These are phyloP conservation scores for Cordyceps javanica DNA, from an alignment of 2,329 filamentous ascomycete genomes.

Conservation along the genomic window DNA sequence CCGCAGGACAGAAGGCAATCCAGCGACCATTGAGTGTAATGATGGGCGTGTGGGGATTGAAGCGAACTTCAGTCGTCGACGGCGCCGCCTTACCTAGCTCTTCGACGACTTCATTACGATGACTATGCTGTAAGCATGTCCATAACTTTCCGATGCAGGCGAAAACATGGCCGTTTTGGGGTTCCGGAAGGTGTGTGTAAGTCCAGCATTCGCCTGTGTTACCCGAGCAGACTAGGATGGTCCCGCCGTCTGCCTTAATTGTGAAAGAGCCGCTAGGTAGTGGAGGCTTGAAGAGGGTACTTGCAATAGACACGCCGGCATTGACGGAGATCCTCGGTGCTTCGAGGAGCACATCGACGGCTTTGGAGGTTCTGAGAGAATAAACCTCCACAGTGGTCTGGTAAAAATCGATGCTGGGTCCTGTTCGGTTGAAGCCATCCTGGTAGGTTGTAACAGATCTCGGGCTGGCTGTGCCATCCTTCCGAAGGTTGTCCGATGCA, in stretches of 20 bases:
- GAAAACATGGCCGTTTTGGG: conserved; percentile 41
- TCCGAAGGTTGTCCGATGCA: conserved; percentile 31
- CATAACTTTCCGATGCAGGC: conserved; percentile 82
- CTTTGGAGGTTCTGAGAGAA: conserved; percentile 69
- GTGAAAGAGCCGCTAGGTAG: conserved; percentile 66
- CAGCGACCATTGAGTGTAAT: conserved; percentile 65
- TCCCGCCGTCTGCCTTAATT: conserved; percentile 66
- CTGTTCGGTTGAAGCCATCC: conserved; percentile 28
- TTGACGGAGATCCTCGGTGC: conserved; percentile 57
- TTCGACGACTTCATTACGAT: conserved; percentile 40
- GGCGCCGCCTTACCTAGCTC: conserved; percentile 38
- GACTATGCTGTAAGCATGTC: conserved; percentile 70
- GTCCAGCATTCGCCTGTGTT: conserved; percentile 83
- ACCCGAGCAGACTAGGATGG: conserved; percentile 70
- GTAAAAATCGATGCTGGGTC: conserved; percentile 52
- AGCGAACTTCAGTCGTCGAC: conserved; percentile 30
- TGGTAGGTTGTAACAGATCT: conserved; percentile 34
- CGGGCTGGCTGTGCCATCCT: conserved; percentile 37
- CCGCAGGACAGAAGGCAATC: conserved; percentile 70
- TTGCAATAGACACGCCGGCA: conserved; percentile 46
- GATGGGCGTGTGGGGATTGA: conserved; percentile 54
- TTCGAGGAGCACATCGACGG: conserved; percentile 67
- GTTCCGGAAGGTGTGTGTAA: conserved; percentile 47
- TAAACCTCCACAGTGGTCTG: conserved; percentile 88
- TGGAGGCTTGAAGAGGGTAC: conserved; percentile 62